A percentile compares a stretch with the other conserved stretches of the same genome.
These are phyloP conservation scores for Smallanthus sonchifolius DNA, from an alignment of 129 eudicot species.

Conservation along the genomic window DNA sequence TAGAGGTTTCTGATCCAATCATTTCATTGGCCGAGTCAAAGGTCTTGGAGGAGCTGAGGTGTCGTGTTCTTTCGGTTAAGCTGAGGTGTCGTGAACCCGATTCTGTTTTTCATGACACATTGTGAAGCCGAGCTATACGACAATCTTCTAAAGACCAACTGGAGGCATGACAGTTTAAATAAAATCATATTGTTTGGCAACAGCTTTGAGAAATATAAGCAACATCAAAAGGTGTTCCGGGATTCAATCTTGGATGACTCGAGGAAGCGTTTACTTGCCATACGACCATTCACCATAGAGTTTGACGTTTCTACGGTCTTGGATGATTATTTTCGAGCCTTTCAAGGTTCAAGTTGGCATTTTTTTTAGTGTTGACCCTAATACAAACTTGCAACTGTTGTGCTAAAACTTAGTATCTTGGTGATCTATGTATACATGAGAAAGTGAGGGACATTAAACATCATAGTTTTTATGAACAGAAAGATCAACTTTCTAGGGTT, in stretches of 20 bases:
- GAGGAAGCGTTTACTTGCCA: conserved; percentile 52
- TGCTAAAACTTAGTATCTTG: neutral
- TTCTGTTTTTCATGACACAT: conserved; percentile 85
- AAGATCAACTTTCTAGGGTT: no score
- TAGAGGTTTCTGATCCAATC: conserved; percentile 80
- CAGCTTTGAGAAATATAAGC: conserved; percentile 59
- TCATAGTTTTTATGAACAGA: neutral
- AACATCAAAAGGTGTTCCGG: conserved; percentile 22
- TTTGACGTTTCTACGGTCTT: conserved; percentile 33
- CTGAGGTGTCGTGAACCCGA: conserved; percentile 45
- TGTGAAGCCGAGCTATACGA: conserved; percentile 74
- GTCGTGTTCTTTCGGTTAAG: conserved; percentile 59
- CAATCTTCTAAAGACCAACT: conserved; percentile 63
- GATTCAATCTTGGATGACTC: conserved; percentile 23
- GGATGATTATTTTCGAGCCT: conserved; percentile 58
- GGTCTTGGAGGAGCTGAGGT: conserved; percentile 61
- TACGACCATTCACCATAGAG: conserved; percentile 41
- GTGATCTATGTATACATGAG: neutral
- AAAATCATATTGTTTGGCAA: conserved; percentile 56
- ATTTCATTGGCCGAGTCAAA: conserved; percentile 65
- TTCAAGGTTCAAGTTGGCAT: conserved; percentile 73
- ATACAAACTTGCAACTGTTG: conserved; percentile 20
- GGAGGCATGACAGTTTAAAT: conserved; percentile 41
- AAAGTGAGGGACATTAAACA: neutral
- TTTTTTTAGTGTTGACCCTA: conserved; percentile 47